phyloP scores from a whole-genome alignment of 306 rosid species.

The Rosa persica region DNA sequence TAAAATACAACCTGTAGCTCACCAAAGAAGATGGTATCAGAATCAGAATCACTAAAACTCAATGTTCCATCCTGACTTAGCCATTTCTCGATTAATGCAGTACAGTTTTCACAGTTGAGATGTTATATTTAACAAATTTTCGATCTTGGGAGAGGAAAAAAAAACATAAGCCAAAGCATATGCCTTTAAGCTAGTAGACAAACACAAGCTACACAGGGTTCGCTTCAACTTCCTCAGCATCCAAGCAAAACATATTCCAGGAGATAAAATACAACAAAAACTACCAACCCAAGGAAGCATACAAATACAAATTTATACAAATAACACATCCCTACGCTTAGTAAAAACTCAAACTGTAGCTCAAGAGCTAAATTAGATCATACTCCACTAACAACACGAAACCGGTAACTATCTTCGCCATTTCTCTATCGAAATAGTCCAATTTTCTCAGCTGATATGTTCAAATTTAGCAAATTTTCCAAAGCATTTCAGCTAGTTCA shows the following conservation, averaged over 20 bases:
- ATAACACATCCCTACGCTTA: neutral
- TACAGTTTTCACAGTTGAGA: neutral
- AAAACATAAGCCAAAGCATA: too few species aligned
- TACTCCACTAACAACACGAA: neutral
- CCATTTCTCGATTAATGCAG: neutral
- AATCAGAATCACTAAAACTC: neutral
- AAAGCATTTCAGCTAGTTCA: neutral
- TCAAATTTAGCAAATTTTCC: neutral
- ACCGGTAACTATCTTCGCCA: neutral
- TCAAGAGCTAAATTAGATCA: neutral
- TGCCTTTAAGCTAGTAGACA: too few species aligned
- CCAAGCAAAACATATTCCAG: too few species aligned
- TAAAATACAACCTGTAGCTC: neutral
- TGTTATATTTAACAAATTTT: too few species aligned
- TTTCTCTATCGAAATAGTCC: neutral
- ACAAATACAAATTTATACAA: too few species aligned
- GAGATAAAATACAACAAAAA: too few species aligned
- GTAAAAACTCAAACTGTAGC: neutral
- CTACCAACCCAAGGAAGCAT: too few species aligned
- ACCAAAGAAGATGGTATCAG: neutral
- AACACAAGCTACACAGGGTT: too few species aligned
- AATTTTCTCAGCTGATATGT: neutral
- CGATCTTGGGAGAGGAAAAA: too few species aligned
- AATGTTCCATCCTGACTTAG: neutral
- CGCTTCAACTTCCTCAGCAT: too few species aligned